Base-by-base conservation (phyloP, 805 yeast species). In the Wickerhamiella vanderwaltii region DNA sequence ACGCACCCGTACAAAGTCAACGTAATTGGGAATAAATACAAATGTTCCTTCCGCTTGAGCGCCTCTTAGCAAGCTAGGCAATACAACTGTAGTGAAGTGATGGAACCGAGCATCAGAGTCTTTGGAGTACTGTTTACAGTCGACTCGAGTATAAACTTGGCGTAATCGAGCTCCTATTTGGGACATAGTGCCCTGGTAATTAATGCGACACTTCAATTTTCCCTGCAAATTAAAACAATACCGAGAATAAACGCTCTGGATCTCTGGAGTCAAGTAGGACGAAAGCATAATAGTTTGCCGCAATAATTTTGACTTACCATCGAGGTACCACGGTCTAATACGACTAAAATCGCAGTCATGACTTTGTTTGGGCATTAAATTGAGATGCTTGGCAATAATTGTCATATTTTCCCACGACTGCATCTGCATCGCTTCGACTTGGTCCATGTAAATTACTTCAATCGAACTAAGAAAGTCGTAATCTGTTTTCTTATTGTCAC, bases 341-440 rank as follows among this genome's bases (percentile, higher is more conserved):
- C 98, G 71, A 44, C 91, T 75, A 60, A 91, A 91, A 61, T 91
- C 98, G 12, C 94, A 80, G 44, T 76, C 80, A 48, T 76, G 86
- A 48, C 81, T 77, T 39, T 79, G 74, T 48, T 74, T 73, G 5
- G 97, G 97, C 35, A 86, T 74, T 43, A 69, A 65, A 60, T 87
- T 86, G 43, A 86, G 50, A 55, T 79, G 76, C 48, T 76, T 75
- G 50, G 78, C 64, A n/a, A 80, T 61, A 12, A 77, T 76, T 23
- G 59, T 60, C 6, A 91, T 69, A 61, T 88, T 94, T 28, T 80
- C 80, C 87, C 96, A 81, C 55, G 87, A 85, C 61, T 91, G 98
- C 81, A 80, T 81, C 55, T 83, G 81, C 48, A 87, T 67, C 23
- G 85, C 82, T 54, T 86, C 86, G 9, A 91, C 75, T 52, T 82